These are phyloP conservation scores for Backusella psychrophila DNA, from an alignment of 192 early-diverging fungal genomes.

Conservation along the genomic window DNA sequence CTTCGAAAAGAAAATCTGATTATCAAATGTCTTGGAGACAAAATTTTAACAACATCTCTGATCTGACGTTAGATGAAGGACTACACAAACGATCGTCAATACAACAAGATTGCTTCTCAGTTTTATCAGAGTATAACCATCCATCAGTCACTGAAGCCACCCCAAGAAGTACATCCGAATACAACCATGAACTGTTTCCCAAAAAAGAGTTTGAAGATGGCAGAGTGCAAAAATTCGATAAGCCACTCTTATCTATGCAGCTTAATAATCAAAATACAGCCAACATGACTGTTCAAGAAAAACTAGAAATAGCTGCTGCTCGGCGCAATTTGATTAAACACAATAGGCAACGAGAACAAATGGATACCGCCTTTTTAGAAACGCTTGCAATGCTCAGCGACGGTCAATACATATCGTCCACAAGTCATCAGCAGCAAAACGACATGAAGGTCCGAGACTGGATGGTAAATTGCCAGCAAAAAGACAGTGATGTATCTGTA, in stretches of 20 bases:
- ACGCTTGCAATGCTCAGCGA: neutral
- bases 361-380: slow-evolving; percentile 1
- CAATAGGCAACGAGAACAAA: slow-evolving; percentile 7
- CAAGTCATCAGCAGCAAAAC: neutral
- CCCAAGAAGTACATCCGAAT: neutral
- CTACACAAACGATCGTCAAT: neutral
- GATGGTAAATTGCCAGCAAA: neutral
- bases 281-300: slow-evolving; percentile 2
- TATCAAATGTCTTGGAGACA: neutral
- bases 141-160: neutral
- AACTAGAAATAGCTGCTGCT: slow-evolving; percentile 6
- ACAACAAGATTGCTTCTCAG: neutral
- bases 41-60: neutral
- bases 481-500: neutral
- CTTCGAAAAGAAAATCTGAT: slow-evolving; percentile 1
- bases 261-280: neutral
- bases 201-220: slow-evolving; percentile 5
- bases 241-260: neutral
- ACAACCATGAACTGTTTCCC: neutral
- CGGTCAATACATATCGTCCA: neutral
- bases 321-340: slow-evolving; percentile 2
- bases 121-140: neutral
- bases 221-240: neutral
- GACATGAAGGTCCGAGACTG: neutral
- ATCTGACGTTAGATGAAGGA: neutral